Base-by-base conservation (phyloP, 768 basidiomycete genomes). In the Tulasnella sp. region DNA sequence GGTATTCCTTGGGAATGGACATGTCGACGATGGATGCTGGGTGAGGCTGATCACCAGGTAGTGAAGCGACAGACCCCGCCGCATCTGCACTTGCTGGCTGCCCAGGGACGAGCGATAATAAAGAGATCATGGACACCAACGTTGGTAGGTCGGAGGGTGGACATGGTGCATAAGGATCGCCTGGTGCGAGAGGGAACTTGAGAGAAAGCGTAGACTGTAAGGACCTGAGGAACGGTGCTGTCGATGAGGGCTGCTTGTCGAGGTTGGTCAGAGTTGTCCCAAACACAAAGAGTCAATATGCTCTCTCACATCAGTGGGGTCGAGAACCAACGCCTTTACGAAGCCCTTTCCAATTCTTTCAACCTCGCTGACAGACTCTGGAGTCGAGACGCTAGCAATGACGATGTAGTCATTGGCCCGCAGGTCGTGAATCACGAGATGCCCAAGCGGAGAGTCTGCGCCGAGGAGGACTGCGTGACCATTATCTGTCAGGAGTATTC, bases 391-490 rank as follows among this genome's bases (percentile, higher is more conserved):
- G 77, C 91, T 95, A 4, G 90, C 86, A 78, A 96, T 89, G 45
- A 96, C 91, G 79, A 95, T 91, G 80, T 91, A 96, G 0, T 93
- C 94, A 77, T 89, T 88, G 80, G 85, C 86, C 83, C 94, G 93
- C 67, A 96, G 85, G 73, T 91, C 90, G 67, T 87, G 80, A 73
- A 95, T 89, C 54, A 96, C 82, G 9, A 92, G 89, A n/a, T 89
- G 85, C 8, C 89, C 93, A 71, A 90, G 84, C 25, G 87, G 86
- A 38, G 80, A 76, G 80, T 96, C 94, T 11, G 91, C 94, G 36
- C 95, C 94, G 52, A 95, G 86, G 36, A 95, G 87, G 45, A 95
- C 93, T 93, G 78, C 29, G 80, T 31, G 25, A 37, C 25, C 8
- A 1, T 17, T 11, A 69, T 31, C 17, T 11, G 54, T 37, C 25